Evolutionary conservation across 1,284 basidiomycete species (phyloP).

Genomic region (Ceratobasidium sp.): DNA sequence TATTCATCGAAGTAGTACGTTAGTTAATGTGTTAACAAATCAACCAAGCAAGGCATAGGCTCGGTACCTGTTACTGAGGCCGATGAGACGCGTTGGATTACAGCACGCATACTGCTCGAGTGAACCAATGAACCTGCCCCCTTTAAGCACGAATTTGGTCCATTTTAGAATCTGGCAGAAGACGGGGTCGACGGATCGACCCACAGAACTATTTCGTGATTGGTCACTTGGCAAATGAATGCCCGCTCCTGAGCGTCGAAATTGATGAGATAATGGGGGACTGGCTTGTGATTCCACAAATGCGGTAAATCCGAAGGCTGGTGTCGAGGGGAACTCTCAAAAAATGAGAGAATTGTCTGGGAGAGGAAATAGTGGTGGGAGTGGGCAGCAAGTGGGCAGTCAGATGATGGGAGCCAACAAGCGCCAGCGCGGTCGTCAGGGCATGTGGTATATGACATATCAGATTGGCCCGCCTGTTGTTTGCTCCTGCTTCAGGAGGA

Average conservation of each 20-base stretch:
- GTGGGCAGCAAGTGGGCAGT: neutral
- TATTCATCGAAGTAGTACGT: conserved; percentile 51
- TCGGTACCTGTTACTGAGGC: conserved; percentile 75
- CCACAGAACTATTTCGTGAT: neutral
- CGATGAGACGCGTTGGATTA: conserved; percentile 77
- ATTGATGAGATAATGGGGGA: neutral
- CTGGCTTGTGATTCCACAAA: conserved; percentile 17
- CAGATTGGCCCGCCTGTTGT: conserved; percentile 21
- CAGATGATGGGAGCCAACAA: conserved; percentile 14
- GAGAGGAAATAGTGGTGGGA: conserved; percentile 2
- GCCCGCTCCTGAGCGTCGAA: neutral
- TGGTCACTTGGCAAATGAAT: conserved; percentile 4
- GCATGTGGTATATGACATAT: conserved; percentile 12
- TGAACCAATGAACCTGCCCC: neutral
- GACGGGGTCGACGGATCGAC: too few relatives aligned
- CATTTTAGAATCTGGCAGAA: too few relatives aligned
- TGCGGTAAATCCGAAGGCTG: conserved; percentile 11
- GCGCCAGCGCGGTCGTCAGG: conserved; percentile 30
- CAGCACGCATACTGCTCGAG: conserved; percentile 68
- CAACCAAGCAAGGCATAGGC: neutral
- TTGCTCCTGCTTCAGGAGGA: neutral
- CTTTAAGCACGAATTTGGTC: too few relatives aligned
- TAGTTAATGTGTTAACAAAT: conserved; percentile 28
- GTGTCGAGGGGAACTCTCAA: neutral
- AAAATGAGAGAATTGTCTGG: neutral